Conservation (phyloP, 1,139 yeast species). For the Blastobotrys malaysiensis region DNA sequence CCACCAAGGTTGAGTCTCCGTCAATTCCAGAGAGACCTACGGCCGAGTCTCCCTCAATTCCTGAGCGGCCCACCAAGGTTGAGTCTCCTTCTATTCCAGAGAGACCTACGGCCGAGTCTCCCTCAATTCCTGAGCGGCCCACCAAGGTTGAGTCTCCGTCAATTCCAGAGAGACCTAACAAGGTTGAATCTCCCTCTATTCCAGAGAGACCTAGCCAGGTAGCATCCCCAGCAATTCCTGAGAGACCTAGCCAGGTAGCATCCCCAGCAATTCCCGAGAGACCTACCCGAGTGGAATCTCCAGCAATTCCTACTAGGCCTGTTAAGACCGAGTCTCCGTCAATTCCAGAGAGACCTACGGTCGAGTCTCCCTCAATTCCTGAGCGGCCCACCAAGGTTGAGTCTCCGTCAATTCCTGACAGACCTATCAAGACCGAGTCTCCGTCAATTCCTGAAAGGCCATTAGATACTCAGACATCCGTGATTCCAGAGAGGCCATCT, state of each 20-base stretch:
- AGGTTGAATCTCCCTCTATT: conserved; percentile 2
- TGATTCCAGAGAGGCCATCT: background rate
- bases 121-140: conserved; percentile 10
- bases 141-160: background rate
- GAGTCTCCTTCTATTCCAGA: conserved; percentile 4
- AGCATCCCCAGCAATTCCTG: conserved; percentile 5
- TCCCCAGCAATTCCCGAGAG: conserved; percentile 11
- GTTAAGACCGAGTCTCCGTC: conserved; percentile 2
- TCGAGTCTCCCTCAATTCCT: conserved; percentile 3
- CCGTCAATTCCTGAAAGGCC: background rate
- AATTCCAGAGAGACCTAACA: conserved; percentile 10
- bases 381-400: conserved; percentile 4
- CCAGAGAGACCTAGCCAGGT: conserved; percentile 2
- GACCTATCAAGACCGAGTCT: background rate
- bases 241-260: conserved; percentile 1
- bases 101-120: conserved; percentile 3
- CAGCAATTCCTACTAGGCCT: conserved; percentile 3
- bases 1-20: too few relatives aligned
- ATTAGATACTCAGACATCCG: background rate
- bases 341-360: conserved; percentile 1
- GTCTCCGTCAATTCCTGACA: conserved; percentile 8
- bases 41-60: too few relatives aligned
- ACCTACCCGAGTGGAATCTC: background rate
- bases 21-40: too few relatives aligned
- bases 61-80: too few relatives aligned